A percentile compares a stretch with the other conserved stretches of the same genome.
Conservation (phyloP, 2,329 filamentous ascomycete genomes). For the Botrytis pseudocinerea region DNA sequence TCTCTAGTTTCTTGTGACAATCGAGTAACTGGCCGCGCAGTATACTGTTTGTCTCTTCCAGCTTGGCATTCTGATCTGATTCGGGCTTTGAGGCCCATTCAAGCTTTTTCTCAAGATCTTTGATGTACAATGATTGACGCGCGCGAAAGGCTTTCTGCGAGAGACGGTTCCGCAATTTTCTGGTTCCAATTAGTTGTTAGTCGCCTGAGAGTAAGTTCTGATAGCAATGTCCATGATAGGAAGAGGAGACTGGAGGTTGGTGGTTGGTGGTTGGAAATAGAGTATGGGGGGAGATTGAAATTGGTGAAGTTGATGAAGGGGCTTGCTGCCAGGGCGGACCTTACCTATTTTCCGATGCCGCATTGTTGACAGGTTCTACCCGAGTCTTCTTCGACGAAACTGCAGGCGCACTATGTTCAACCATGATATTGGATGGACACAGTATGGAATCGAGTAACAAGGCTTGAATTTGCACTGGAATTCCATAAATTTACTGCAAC, state of each 20-base stretch:
- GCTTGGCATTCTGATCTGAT: slow-evolving; percentile 21
- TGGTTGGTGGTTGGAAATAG: neutral
- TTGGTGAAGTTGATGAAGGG: neutral
- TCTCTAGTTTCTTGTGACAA: slow-evolving; percentile 22
- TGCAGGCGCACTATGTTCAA: slow-evolving; percentile 8
- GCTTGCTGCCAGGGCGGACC: neutral
- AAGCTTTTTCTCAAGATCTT: slow-evolving; percentile 19
- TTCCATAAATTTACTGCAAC: neutral
- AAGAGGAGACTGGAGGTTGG: neutral
- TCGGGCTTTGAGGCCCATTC: slow-evolving; percentile 22
- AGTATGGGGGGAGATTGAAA: neutral
- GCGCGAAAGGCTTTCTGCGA: slow-evolving; percentile 23
- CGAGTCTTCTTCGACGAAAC: neutral
- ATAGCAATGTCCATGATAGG: neutral
- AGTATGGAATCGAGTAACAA: neutral
- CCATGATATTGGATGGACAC: slow-evolving; percentile 11
- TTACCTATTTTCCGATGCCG: slow-evolving; percentile 23
- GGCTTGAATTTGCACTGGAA: neutral
- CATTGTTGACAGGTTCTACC: slow-evolving; percentile 3
- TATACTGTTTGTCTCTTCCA: slow-evolving; percentile 17
- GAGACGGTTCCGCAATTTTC: slow-evolving; percentile 22
- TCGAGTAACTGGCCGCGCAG: slow-evolving; percentile 19
- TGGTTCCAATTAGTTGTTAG: neutral
- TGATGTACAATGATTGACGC: slow-evolving; percentile 19
- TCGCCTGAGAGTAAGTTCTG: neutral